Conservation (phyloP, 2,329 filamentous ascomycete species). For the Aspergillus melleus region DNA sequence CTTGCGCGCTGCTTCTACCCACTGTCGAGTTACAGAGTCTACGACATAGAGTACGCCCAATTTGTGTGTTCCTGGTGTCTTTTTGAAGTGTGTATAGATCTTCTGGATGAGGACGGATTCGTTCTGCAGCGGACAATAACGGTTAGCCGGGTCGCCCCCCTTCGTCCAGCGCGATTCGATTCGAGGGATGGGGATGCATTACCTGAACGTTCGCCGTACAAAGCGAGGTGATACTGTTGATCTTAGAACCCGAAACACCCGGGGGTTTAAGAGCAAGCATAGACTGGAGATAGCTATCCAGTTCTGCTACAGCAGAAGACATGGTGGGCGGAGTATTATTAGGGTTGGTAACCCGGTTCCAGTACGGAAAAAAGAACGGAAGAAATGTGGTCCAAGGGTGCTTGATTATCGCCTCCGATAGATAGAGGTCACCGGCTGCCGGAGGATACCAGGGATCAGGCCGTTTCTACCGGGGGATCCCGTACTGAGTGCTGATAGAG, state of each 20-base stretch:
- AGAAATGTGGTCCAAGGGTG: slow-evolving; percentile 9
- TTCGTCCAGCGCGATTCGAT: neutral
- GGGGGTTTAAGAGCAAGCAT: slow-evolving; percentile 90
- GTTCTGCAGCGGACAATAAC: slow-evolving; percentile 59
- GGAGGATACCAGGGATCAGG: slow-evolving; percentile 15
- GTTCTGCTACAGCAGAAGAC: slow-evolving; percentile 83
- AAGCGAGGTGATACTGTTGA: slow-evolving; percentile 79
- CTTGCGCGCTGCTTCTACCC: slow-evolving; percentile 92
- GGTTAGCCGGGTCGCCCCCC: slow-evolving; percentile 22
- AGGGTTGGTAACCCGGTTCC: slow-evolving; percentile 7
- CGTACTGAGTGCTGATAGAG: slow-evolving; percentile 15
- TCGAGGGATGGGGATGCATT: slow-evolving; percentile 30
- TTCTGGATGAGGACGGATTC: slow-evolving; percentile 95
- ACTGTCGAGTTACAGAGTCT: slow-evolving; percentile 99
- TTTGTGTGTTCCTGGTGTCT: slow-evolving; percentile 91
- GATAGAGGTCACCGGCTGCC: slow-evolving; percentile 11
- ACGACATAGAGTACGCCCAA: slow-evolving; percentile 99
- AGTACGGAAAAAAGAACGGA: slow-evolving; percentile 12
- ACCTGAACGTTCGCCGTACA: slow-evolving; percentile 91
- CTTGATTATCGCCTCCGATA: slow-evolving; percentile 20
- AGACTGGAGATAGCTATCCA: slow-evolving; percentile 86
- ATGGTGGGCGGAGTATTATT: slow-evolving; percentile 47
- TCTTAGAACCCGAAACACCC: slow-evolving; percentile 90
- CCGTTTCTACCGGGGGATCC: slow-evolving; percentile 28
- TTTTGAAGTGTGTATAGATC: slow-evolving; percentile 96